A percentile compares a stretch with the other conserved stretches of the same genome.
Conservation (phyloP, 768 basidiomycete genomes). For the Podaxis sp. region DNA sequence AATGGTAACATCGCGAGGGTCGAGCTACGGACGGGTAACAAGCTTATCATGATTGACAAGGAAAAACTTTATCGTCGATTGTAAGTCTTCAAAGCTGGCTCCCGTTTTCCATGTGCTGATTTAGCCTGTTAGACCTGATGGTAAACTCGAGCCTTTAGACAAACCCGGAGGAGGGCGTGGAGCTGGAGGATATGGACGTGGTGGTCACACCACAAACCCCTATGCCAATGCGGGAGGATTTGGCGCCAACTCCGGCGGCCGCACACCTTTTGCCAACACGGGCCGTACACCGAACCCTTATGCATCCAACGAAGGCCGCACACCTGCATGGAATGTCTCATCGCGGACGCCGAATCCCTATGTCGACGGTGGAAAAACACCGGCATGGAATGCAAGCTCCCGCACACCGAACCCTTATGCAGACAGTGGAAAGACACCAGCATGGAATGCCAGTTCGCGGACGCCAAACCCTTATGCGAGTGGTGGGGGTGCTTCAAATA, state of each 20-base stretch:
- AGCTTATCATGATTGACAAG: constrained; percentile 83
- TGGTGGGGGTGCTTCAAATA: constrained; percentile 24
- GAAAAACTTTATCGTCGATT: constrained; percentile 66
- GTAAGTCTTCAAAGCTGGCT: constrained; percentile 39
- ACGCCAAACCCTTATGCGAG: constrained; percentile 75
- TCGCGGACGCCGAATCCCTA: constrained; percentile 72
- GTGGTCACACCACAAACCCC: constrained; percentile 29
- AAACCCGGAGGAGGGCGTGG: constrained; percentile 18
- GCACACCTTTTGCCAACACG: constrained; percentile 26
- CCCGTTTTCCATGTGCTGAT: neutral
- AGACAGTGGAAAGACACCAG: constrained; percentile 63
- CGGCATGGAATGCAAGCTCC: constrained; percentile 59
- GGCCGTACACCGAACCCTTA: constrained; percentile 73
- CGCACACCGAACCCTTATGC: constrained; percentile 70
- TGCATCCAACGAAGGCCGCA: constrained; percentile 44
- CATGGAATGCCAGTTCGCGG: constrained; percentile 54
- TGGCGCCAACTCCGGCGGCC: constrained; percentile 23
- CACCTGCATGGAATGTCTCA: constrained; percentile 52
- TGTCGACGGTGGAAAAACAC: constrained; percentile 54
- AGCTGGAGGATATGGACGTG: constrained; percentile 14
- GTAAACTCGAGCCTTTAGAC: constrained; percentile 49
- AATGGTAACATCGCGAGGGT: constrained; percentile 85
- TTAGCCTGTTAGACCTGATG: constrained; percentile 42
- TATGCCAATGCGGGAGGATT: constrained; percentile 23
- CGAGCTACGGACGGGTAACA: constrained; percentile 86